Evolutionary conservation across 2,329 filamentous ascomycete genomes (phyloP), one percentile per base, ranked within the genome.

Genomic region (Drechslerella dactyloides): DNA sequence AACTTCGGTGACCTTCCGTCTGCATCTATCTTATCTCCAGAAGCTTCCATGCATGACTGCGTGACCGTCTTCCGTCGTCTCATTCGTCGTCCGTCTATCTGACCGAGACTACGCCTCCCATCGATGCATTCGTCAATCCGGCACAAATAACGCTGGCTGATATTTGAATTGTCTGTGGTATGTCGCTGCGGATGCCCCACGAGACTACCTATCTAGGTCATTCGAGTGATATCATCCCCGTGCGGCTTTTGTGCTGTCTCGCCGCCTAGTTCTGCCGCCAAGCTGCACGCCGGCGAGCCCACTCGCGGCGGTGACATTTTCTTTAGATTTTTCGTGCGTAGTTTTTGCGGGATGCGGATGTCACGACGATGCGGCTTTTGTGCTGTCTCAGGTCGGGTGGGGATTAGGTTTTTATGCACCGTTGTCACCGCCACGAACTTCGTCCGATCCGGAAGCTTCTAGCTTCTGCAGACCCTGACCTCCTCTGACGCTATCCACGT

Each of bases 221-320:
- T 42, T 13, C 11, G 5, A 15, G 37, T 42, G 15, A 17, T n/a
- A n/a, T 42, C 37, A 42, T 17, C 5, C 5, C 3, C 13, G 11
- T 53, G 58, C 46, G 60, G 51, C 21, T 56, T 63, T 63, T 63
- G 60, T 63, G 60, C 60, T 63, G 60, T 63, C 40, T 63, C 51
- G 42, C 59, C 37, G 37, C 37, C 37, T 42, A 33, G 27, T 33
- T 33, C n/a, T 33, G 37, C 13, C 37, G 13, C 37, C 37, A 42
- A 42, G 13, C 37, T 13, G 2, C 37, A 42, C 15, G 33, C 33
- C 6, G 7, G 13, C 13, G 37, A 13, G 15, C 37, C 37, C 37
- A 4, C 5, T 4, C 37, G 8, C 3, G 27, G 27, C 11, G 4
- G 37, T 15, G 3, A 42, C n/a, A n/a, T n/a, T n/a, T n/a, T n/a